phyloP scores from a whole-genome alignment of 2,329 filamentous ascomycete genomes.

The Xylaria sp. region DNA sequence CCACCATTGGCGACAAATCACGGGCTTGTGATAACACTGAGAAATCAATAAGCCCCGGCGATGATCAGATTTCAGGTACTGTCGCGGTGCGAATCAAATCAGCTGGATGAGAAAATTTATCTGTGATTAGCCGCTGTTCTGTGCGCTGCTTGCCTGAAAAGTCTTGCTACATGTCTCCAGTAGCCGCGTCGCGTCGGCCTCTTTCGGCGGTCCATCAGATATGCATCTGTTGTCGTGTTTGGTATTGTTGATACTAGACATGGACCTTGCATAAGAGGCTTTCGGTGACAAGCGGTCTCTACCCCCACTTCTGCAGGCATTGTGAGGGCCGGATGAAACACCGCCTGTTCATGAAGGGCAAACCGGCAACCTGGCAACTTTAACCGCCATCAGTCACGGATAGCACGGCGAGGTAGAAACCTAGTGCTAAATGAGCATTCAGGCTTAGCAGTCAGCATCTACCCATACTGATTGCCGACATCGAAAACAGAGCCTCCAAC shows the following conservation, averaged over 20 bases:
- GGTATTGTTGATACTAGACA: background rate
- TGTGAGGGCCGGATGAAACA: constrained; percentile 35
- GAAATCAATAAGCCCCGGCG: constrained; percentile 30
- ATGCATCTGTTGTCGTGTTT: background rate
- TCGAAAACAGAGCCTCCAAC: background rate
- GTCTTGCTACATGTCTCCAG: constrained; percentile 25
- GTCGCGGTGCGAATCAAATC: constrained; percentile 16
- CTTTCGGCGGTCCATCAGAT: background rate
- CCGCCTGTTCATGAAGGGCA: constrained; percentile 23
- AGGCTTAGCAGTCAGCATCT: background rate
- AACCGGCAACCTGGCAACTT: constrained; percentile 17
- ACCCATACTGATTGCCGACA: background rate
- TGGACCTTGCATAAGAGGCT: constrained; percentile 8
- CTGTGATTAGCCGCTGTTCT: constrained; percentile 31
- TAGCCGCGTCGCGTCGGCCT: constrained; percentile 1
- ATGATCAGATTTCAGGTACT: constrained; percentile 34
- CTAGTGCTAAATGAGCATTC: background rate
- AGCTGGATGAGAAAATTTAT: constrained; percentile 7
- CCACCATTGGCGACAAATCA: constrained; percentile 30
- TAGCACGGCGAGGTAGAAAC: background rate
- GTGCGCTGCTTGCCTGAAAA: constrained; percentile 26
- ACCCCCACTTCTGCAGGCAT: constrained; percentile 28
- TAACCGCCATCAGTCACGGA: constrained; percentile 19
- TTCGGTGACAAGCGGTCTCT: background rate
- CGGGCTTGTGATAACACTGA: constrained; percentile 29